Evolutionary conservation across 495 filamentous ascomycete species (phyloP).

Genomic region (Daldinia grandis): DNA sequence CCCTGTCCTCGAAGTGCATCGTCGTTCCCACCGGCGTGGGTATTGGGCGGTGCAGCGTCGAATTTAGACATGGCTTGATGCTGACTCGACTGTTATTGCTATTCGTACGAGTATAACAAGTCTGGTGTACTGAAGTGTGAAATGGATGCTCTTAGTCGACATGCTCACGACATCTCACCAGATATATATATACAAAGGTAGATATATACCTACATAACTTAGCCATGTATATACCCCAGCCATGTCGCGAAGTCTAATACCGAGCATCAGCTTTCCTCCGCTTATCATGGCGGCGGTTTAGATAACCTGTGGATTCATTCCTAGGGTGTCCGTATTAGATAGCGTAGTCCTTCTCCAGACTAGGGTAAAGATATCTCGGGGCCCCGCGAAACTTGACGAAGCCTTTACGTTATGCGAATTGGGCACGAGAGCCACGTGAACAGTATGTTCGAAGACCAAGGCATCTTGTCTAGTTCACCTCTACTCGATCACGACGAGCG

Average conservation of each 20-base stretch:
- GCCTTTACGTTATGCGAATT: constrained; percentile 24
- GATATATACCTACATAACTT: no score
- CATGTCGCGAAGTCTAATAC: constrained; percentile 25
- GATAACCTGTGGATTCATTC: constrained; percentile 30
- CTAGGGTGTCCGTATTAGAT: constrained; percentile 10
- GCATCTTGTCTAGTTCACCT: neutral
- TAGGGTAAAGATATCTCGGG: constrained; percentile 30
- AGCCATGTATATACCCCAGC: neutral
- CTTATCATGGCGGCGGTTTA: constrained; percentile 29
- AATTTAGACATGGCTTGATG: constrained; percentile 34
- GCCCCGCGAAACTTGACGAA: constrained; percentile 12
- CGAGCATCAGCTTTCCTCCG: constrained; percentile 2
- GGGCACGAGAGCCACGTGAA: constrained; percentile 10
- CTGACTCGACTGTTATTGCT: constrained; percentile 1
- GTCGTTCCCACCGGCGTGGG: constrained; percentile 32
- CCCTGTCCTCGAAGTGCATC: constrained; percentile 30
- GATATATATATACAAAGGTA: constrained; percentile 29
- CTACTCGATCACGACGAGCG: neutral
- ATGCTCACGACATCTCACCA: constrained; percentile 4
- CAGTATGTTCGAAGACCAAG: neutral
- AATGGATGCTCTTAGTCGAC: neutral
- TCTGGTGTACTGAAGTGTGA: neutral
- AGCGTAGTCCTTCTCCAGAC: constrained; percentile 17
- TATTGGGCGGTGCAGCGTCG: constrained; percentile 36
- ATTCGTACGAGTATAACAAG: neutral